These are phyloP conservation scores for Dryas octopetala DNA, from an alignment of 306 rosid species.

Conservation along the genomic window DNA sequence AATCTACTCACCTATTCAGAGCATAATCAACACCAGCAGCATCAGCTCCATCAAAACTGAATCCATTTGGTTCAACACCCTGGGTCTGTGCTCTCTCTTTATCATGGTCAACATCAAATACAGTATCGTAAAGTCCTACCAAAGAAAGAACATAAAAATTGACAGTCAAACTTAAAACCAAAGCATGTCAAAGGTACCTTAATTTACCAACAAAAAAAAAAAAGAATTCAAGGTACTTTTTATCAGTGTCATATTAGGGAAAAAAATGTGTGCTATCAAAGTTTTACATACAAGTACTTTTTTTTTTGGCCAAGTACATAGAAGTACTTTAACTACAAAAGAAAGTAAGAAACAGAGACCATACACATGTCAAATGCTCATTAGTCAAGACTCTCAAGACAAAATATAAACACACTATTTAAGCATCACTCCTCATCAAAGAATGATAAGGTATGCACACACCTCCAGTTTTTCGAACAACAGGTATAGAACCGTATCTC, in stretches of 20 bases:
- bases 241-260: not conserved
- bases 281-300: no score
- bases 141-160: constrained; percentile 7
- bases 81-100: constrained; percentile 77
- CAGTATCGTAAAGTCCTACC: constrained; percentile 88
- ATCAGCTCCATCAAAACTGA: constrained; percentile 91
- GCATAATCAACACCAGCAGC: constrained; percentile 83
- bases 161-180: not conserved
- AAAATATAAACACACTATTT: not conserved
- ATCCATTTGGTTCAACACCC: constrained; percentile 90
- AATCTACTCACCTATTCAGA: constrained; percentile 67
- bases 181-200: no score
- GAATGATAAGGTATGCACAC: constrained; percentile 4
- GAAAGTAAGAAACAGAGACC: not conserved
- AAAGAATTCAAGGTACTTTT: not conserved
- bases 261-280: not conserved
- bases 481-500: constrained; percentile 97
- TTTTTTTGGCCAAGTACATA: no score
- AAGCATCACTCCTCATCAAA: constrained; percentile 4
- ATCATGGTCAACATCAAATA: constrained; percentile 77
- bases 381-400: not conserved
- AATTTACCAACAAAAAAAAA: no score
- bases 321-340: not conserved
- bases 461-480: constrained; percentile 98
- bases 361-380: not conserved